Percentiles rank a stretch among this genome's conserved stretches.
Evolutionary conservation across 495 filamentous ascomycete species (phyloP).

Genomic region (Recurvomyces mirabilis): DNA sequence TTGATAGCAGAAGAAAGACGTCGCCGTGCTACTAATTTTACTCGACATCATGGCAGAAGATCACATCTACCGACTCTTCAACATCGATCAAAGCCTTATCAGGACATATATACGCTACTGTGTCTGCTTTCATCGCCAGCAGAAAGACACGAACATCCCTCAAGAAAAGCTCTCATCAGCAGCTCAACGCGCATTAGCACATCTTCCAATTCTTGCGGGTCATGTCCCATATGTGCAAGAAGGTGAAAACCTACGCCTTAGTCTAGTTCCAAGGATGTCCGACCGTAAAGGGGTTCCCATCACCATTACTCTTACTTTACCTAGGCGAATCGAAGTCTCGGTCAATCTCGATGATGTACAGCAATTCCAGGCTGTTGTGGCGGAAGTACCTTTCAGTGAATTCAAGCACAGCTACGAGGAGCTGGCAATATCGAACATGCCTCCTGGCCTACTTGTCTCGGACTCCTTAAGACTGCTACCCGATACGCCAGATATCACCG

Average conservation of each 20-base stretch:
- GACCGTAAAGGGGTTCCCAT: too few species aligned
- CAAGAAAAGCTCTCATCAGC: neutral
- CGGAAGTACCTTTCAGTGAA: neutral
- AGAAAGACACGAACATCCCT: neutral
- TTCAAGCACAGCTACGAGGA: neutral
- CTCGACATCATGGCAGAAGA: neutral
- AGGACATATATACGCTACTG: conserved; percentile 1
- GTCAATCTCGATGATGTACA: neutral
- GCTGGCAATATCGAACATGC: neutral
- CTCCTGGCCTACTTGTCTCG: neutral
- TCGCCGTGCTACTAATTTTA: neutral
- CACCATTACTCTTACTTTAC: too few species aligned
- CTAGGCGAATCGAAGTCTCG: neutral
- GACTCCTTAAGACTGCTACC: neutral
- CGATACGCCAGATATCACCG: neutral
- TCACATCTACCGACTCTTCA: conserved; percentile 2
- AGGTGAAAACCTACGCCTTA: neutral
- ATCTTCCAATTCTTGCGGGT: conserved; percentile 6
- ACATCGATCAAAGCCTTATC: neutral
- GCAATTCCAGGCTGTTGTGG: neutral
- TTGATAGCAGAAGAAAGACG: too few species aligned
- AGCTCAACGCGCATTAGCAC: neutral
- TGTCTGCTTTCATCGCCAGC: conserved; percentile 3
- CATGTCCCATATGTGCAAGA: neutral
- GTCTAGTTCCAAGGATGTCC: too few species aligned